Base-by-base conservation (phyloP, 2,329 filamentous ascomycete species). In the Cadophora luteo-olivacea region DNA sequence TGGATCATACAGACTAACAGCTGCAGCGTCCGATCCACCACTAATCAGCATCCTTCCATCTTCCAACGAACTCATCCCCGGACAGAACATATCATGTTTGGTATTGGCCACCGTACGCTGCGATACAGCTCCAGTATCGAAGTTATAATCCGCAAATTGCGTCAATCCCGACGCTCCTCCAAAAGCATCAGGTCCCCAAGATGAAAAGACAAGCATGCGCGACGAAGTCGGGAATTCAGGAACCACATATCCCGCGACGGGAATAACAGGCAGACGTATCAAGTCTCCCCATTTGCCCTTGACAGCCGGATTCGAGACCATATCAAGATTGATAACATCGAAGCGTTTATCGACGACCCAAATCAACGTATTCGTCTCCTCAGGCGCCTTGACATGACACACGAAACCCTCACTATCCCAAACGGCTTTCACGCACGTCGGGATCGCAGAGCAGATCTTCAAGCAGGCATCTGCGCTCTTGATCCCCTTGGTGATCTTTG, bases 21-120 rank as follows among this genome's bases (percentile, higher is more conserved):
- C 68, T 3, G 64, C 32, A n/a, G 67, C 67, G 65, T 64, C 51
- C 51, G 66, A 60, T 12, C 69, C 70, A 6, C 72, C 70, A 22
- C 64, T 70, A 4, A 72, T 66, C 25, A 72, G 12, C 3, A 68
- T 62, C 1, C 57, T 41, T 1, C 70, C 72, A 25, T 71, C 63
- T 33, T 60, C 68, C 36, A 68, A 36, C 7, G 69, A 14, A 8
- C 69, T 71, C 29, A 73, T 69, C 8, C 70, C 72, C 0, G 70
- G 72, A 64, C 72, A 73, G 60, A 73, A 73, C 69, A 73, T 73
- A 41, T 70, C 70, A 60, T 73, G 71, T 4, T 65, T 45, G 1
- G 71, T 73, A 33, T 68, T 72, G 5, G 61, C 48, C 1, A 64
- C 36, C 4, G 32, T 8, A 36, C 57, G 57, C 25, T 52, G 33